Evolutionary conservation across 495 filamentous ascomycete genomes (phyloP), one percentile per base, ranked within the genome.

Genomic region (Tetracladium marchalianum): DNA sequence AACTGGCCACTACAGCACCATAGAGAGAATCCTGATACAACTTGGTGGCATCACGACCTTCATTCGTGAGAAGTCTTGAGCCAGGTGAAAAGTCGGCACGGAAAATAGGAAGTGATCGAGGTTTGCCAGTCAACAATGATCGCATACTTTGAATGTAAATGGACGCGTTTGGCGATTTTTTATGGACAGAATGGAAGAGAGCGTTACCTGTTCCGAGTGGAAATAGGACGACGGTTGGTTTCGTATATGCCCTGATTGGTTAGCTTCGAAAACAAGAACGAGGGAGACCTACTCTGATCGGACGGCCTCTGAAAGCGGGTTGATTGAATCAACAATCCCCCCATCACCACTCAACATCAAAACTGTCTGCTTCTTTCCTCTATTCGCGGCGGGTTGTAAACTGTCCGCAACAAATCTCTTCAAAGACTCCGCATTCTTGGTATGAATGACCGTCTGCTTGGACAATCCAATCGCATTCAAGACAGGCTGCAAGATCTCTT

Each of bases 121-220:
- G 53, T 32, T 36, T 51, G 18, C 78, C 78, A 5, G 66, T 58
- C 43, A 89, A 60, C n/a, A 87, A 66, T 11, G 72, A 74, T 13
- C 72, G 66, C 0, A 87, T 66, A 17, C 68, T 69, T 51, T 56
- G 37, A 59, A 54, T 43, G 22, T 55, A 54, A 49, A 17, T 62
- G 58, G 13, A 43, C 33, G 9, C 44, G 33, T 35, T 32, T 16
- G 10, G 24, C 32, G 31, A 51, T 0, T 61, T 57, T 31, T 63
- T 67, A 58, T 77, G 72, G 6, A 70, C 48, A 2, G 87, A 93
- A 57, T 80, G 74, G 33, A 87, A 85, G 49, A 95, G 75, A 2
- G 90, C 90, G 63, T 95, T 97, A 18, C 84, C 90, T 2, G 90
- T 95, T 2, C 90, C 90, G 13, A 89, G 71, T 1, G 87, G 82